Base-by-base conservation (phyloP, 345 rosid species). In the Rubroshorea leprosula region DNA sequence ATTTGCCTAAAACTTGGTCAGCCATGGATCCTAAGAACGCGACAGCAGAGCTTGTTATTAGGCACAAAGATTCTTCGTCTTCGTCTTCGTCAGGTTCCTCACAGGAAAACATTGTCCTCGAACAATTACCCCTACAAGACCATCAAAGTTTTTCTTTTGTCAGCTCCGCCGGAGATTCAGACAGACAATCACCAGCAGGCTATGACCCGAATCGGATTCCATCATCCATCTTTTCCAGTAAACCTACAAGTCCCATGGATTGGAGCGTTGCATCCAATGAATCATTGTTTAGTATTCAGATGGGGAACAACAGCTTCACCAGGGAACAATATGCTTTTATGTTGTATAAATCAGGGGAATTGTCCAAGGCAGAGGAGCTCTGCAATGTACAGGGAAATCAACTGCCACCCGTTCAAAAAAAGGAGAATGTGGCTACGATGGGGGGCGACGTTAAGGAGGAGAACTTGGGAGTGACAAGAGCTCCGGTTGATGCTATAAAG, bases 251-350 rank as follows among this genome's bases (percentile, higher is more conserved):
- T 27, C 69, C 79, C 0, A 26, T 48, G 41, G 99, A 90, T 0
- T 90, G 99, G 99, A 94, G 99, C 16, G 66, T 72, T 1, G 83
- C 97, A 57, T 94, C 99, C 1, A 94, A 83, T 25, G 97, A 94
- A 61, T 90, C 97, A 0, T 67, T 94, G 69, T 94, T 90, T 29
- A 94, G 97, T 55, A 81, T 94, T 68, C 86, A 80, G 21, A 64
- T 85, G 58, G 85, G 83, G 19, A 82, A 71, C 29, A 70, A 55
- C 39, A 78, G 79, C 72, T 76, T 78, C 72, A 74, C 89, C 0
- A 82, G 67, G 58, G 95, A 88, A 2, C 83, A n/a, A n/a, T n/a
- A 86, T 50, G 62, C 69, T 13, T 69, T 63, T 38, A 57, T 72
- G 68, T 4, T 74, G 46, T 72, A 77, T 51, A 81, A 73, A 58